Evolutionary conservation across 2,329 filamentous ascomycete species (phyloP).

Genomic region (Aureobasidium sp.): DNA sequence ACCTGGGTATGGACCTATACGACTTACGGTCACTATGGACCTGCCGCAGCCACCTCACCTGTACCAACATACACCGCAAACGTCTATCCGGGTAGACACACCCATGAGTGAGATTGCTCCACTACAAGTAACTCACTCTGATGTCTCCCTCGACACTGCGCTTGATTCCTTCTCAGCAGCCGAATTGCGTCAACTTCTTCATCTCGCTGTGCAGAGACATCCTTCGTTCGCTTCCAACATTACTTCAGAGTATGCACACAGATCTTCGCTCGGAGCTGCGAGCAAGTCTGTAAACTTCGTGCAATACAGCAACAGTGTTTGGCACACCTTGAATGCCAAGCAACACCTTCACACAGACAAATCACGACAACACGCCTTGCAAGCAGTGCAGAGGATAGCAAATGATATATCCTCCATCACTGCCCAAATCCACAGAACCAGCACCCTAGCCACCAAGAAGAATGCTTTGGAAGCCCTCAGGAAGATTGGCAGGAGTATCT

Average conservation of each 20-base stretch:
- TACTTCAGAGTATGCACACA: background rate
- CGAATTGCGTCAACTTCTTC: constrained; percentile 3
- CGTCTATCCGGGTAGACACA: background rate
- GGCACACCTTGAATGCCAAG: constrained; percentile 2
- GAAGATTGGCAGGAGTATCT: constrained; percentile 7
- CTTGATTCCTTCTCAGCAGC: background rate
- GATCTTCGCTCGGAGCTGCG: background rate
- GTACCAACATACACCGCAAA: background rate
- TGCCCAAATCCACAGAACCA: background rate
- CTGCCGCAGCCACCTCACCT: background rate
- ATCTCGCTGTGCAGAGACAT: background rate
- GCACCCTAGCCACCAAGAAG: background rate
- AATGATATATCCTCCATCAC: background rate
- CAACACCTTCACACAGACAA: background rate
- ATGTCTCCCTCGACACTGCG: background rate
- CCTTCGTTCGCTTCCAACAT: background rate
- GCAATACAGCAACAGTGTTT: constrained; percentile 8
- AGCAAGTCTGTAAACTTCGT: background rate
- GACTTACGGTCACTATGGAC: constrained; percentile 6
- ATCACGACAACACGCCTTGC: background rate
- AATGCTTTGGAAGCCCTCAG: background rate
- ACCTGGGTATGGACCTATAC: background rate
- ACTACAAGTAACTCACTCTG: background rate
- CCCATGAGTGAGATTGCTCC: background rate
- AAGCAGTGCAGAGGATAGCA: background rate